Percentiles rank a stretch among this genome's conserved stretches.
These are phyloP conservation scores for Taphrina sp. DNA, from an alignment of 1,139 yeast genomes.

Conservation along the genomic window DNA sequence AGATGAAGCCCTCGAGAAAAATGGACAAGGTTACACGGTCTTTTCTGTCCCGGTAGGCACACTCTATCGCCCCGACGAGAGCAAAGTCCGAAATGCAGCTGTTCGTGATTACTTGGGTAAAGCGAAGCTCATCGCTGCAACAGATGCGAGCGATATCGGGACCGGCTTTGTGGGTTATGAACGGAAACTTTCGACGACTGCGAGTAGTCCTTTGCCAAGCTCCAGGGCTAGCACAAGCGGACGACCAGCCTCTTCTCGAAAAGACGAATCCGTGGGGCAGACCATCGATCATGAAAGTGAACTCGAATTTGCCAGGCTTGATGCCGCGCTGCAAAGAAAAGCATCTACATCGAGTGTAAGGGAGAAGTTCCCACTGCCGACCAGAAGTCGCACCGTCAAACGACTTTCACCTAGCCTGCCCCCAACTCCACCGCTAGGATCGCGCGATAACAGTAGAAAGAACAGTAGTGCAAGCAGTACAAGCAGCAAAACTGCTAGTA, in stretches of 20 bases:
- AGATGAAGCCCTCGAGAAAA: conserved; percentile 38
- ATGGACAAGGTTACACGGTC: conserved; percentile 35
- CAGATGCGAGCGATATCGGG: conserved; percentile 14
- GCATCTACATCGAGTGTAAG: background rate
- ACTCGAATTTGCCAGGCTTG: conserved; percentile 3
- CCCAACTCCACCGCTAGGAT: no score
- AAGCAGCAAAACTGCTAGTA: no score
- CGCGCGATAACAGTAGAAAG: no score
- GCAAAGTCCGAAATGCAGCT: conserved; percentile 33
- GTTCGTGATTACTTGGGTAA: conserved; percentile 33
- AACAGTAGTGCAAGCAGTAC: no score
- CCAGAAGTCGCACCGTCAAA: conserved; percentile 1
- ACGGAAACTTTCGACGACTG: no score
- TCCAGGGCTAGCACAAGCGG: conserved; percentile 2
- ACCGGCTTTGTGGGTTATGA: conserved; percentile 28
- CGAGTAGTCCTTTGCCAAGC: no score
- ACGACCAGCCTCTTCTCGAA: no score
- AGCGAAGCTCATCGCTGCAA: conserved; percentile 29
- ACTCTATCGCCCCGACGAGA: conserved; percentile 34
- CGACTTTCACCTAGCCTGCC: no score
- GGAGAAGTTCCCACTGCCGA: conserved; percentile 2
- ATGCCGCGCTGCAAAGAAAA: conserved; percentile 1
- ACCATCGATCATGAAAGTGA: background rate
- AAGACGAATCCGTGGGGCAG: no score
- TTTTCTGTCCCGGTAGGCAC: conserved; percentile 36